Conservation (phyloP, 164 flowering plant species). For the Nymphaea thermarum region DNA sequence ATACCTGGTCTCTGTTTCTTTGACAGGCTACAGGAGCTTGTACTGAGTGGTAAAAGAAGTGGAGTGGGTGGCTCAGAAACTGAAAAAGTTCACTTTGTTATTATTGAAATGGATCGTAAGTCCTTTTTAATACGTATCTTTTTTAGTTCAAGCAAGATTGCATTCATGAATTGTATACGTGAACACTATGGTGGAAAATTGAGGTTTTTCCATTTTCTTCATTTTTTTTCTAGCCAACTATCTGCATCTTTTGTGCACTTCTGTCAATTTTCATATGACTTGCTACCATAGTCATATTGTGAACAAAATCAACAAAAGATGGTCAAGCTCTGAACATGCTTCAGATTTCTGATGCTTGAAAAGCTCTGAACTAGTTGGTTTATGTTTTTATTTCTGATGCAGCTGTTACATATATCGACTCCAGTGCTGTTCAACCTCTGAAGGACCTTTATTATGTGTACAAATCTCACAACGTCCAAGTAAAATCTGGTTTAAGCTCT, state of each 20-base stretch:
- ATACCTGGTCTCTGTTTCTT: neutral
- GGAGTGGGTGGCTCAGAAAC: constrained; percentile 78
- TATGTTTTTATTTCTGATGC: constrained; percentile 11
- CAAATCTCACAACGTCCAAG: constrained; percentile 78
- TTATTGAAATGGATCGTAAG: constrained; percentile 96
- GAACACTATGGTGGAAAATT: too few relatives aligned
- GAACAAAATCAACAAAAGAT: too few relatives aligned
- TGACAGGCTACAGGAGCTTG: constrained; percentile 71
- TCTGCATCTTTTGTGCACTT: too few relatives aligned
- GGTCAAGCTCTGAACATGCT: too few relatives aligned
- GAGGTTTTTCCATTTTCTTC: too few relatives aligned
- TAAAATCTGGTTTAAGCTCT: constrained; percentile 5
- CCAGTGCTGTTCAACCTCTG: constrained; percentile 91
- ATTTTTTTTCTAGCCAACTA: too few relatives aligned
- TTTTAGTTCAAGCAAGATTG: too few relatives aligned
- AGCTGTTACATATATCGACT: constrained; percentile 94
- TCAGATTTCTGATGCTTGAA: too few relatives aligned
- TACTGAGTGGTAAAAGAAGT: constrained; percentile 36
- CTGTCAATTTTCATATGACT: too few relatives aligned
- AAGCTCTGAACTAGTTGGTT: too few relatives aligned
- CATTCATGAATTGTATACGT: too few relatives aligned
- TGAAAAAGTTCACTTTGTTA: constrained; percentile 72
- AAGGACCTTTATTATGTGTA: constrained; percentile 85
- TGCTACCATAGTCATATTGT: too few relatives aligned
- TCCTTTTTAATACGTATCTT: constrained; percentile 1